Evolutionary conservation across 2,329 filamentous ascomycete genomes (phyloP).

Genomic region (Aureobasidium pullulans): DNA sequence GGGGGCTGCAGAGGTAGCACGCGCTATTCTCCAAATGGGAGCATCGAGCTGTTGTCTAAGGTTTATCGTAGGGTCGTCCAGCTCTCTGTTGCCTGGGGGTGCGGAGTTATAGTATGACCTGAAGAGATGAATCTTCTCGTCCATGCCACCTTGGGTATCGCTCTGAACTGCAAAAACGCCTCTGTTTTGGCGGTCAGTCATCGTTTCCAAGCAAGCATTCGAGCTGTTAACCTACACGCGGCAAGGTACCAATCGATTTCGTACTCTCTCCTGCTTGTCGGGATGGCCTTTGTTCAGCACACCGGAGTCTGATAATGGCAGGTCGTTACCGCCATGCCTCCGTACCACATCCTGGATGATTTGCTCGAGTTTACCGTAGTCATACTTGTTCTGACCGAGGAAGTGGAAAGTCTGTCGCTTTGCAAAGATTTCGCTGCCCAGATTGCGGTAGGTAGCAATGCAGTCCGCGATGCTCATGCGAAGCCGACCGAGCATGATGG

Average conservation of each 20-base stretch:
- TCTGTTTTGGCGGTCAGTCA: neutral
- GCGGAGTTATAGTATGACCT: slow-evolving; percentile 1
- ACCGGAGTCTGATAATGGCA: neutral
- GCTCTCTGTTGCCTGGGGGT: neutral
- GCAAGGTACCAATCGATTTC: neutral
- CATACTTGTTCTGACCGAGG: slow-evolving; percentile 1
- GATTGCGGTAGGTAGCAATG: slow-evolving; percentile 13
- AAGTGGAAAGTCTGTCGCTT: neutral
- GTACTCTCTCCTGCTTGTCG: neutral
- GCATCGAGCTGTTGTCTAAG: neutral
- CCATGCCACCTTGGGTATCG: neutral
- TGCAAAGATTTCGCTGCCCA: slow-evolving; percentile 11
- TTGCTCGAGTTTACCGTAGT: neutral
- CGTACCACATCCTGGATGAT: neutral
- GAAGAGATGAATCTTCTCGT: slow-evolving; percentile 1
- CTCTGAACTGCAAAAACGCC: neutral
- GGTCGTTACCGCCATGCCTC: neutral
- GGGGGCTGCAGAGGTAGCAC: slow-evolving; percentile 27
- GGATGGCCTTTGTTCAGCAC: neutral
- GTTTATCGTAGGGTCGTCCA: neutral
- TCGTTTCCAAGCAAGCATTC: neutral
- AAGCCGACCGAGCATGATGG: slow-evolving; percentile 19
- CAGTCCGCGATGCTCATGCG: slow-evolving; percentile 17
- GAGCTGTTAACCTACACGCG: neutral
- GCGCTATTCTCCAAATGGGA: slow-evolving; percentile 21